A percentile compares a stretch with the other conserved stretches of the same genome.
Evolutionary conservation across 805 yeast species (phyloP).

Genomic region (Kuraishia hungarica): DNA sequence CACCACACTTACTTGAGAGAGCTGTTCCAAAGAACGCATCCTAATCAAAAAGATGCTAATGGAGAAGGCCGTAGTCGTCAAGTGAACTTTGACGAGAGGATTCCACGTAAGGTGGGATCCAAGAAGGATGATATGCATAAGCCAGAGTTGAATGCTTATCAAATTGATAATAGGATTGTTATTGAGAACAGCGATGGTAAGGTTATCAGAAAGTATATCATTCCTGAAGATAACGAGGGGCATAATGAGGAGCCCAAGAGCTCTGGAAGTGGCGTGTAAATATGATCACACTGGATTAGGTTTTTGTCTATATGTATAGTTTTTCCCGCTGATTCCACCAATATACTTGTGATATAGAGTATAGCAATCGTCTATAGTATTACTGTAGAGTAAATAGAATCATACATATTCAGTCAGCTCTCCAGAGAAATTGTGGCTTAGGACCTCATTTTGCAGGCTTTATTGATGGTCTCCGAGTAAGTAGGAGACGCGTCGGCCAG

Average conservation of each 20-base stretch:
- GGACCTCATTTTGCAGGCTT: too few species aligned
- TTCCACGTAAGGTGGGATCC: not conserved
- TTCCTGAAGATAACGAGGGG: too few species aligned
- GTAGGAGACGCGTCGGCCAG: too few species aligned
- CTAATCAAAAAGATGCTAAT: not conserved
- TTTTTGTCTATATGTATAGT: too few species aligned
- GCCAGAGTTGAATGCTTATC: slow-evolving; percentile 27
- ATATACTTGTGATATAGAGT: too few species aligned
- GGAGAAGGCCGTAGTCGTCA: not conserved
- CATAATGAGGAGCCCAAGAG: not conserved
- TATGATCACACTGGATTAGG: not conserved
- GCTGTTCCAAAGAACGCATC: not conserved
- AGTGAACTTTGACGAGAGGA: slow-evolving; percentile 5
- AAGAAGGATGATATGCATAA: not conserved
- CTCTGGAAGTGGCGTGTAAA: not conserved
- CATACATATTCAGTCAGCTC: too few species aligned
- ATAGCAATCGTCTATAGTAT: too few species aligned
- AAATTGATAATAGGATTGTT: slow-evolving; percentile 29
- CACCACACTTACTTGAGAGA: not conserved
- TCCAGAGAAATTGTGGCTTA: too few species aligned
- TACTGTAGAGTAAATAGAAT: too few species aligned
- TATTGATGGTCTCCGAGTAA: too few species aligned
- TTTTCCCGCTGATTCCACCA: not conserved
- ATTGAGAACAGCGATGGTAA: slow-evolving; percentile 39
- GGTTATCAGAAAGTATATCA: slow-evolving; percentile 28